Evolutionary conservation across 257 asterid species (phyloP).

Genomic region (Catharanthus roseus): DNA sequence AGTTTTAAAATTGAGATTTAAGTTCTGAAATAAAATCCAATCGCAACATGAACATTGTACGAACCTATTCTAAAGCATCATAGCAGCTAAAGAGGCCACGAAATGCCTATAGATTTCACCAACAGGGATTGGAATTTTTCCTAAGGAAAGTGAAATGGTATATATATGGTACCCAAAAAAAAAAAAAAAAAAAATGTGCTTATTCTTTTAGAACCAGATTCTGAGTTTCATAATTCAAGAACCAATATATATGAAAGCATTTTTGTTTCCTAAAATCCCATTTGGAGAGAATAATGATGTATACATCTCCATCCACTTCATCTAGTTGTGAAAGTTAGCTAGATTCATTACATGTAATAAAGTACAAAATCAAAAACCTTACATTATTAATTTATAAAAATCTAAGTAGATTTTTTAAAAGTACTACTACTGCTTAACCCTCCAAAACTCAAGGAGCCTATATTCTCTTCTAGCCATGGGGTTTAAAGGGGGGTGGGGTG

Average conservation of each 20-base stretch:
- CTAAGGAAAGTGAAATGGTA: constrained; percentile 1
- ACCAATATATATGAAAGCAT: constrained; percentile 4
- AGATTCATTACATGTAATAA: no score
- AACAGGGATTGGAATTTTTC: background rate
- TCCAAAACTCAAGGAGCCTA: background rate
- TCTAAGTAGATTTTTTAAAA: background rate
- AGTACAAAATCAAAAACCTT: no score
- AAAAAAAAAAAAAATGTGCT: no score
- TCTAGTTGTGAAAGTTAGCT: no score
- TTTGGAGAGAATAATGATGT: constrained; percentile 15
- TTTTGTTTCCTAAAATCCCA: constrained; percentile 6
- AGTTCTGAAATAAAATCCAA: no score
- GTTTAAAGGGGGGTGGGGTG: background rate
- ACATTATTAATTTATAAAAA: background rate
- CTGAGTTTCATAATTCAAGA: constrained; percentile 7
- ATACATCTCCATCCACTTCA: background rate
- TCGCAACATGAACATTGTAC: no score
- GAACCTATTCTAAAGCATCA: background rate
- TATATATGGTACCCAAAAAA: background rate
- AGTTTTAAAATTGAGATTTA: no score
- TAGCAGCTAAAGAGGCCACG: background rate
- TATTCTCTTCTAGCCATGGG: background rate
- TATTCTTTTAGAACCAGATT: constrained; percentile 21
- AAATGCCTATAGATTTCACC: background rate
- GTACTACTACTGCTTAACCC: background rate